phyloP scores from a whole-genome alignment of 176 grass and related monocot genomes.

The Ampelocalamus luodianensis region DNA sequence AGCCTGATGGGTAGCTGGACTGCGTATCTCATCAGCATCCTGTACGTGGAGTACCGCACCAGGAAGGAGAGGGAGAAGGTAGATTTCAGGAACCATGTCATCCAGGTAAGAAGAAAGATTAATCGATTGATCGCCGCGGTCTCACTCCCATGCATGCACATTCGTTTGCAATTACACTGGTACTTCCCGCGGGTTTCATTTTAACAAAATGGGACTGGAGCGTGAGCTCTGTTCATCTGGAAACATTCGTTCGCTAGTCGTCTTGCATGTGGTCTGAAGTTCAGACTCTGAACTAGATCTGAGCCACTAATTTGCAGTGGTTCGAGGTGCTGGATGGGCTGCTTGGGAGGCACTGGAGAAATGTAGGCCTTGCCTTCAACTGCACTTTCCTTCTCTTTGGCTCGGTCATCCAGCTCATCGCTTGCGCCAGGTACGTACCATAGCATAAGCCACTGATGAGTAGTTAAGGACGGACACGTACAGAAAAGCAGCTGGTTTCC shows the following conservation, averaged over 20 bases:
- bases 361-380: constrained; percentile 95
- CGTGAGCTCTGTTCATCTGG: too few relatives aligned
- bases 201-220: too few relatives aligned
- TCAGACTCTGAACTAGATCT: neutral
- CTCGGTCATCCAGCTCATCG: constrained; percentile 99
- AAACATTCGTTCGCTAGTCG: neutral
- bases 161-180: neutral
- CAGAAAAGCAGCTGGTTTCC: neutral
- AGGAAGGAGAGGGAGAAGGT: constrained; percentile 97
- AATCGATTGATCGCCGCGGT: neutral
- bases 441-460: neutral
- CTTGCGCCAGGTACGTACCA: constrained; percentile 78
- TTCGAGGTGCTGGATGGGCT: constrained; percentile 98
- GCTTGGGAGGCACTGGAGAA: constrained; percentile 94
- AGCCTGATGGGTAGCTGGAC: constrained; percentile 97
- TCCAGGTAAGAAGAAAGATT: constrained; percentile 62
- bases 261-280: neutral
- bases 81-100: constrained; percentile 97
- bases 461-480: too few relatives aligned
- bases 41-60: constrained; percentile 93
- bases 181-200: too few relatives aligned
- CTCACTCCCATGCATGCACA: neutral
- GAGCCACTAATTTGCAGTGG: constrained; percentile 55
- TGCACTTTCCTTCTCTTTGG: constrained; percentile 99
- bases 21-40: constrained; percentile 96